Evolutionary conservation across 352 stramenopile species (phyloP).

Genomic region (Phytophthora sansomeana): DNA sequence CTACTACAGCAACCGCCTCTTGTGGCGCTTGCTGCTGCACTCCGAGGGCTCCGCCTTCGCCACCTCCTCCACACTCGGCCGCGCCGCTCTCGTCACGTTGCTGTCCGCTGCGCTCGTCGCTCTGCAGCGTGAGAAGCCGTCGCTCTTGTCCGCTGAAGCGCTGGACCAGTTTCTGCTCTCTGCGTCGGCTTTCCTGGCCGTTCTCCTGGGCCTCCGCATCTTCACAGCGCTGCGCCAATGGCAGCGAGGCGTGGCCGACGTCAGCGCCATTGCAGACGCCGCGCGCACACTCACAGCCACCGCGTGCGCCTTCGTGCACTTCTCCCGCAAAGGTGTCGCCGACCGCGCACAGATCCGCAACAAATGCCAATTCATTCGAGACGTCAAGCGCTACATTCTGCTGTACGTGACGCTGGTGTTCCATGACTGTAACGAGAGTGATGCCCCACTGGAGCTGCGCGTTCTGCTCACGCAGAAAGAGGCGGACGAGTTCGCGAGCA

Average conservation of each 20-base stretch:
- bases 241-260: conserved; percentile 50
- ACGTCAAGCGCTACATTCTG: conserved; percentile 69
- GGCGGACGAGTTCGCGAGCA: conserved; percentile 44
- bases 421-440: conserved; percentile 59
- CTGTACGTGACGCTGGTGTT: conserved; percentile 65
- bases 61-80: conserved; percentile 34
- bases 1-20: conserved; percentile 54
- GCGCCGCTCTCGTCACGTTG: conserved; percentile 27
- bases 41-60: conserved; percentile 44
- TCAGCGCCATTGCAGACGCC: conserved; percentile 49
- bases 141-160: conserved; percentile 27
- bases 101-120: conserved; percentile 34
- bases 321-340: conserved; percentile 45
- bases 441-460: conserved; percentile 49
- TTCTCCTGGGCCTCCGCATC: conserved; percentile 54
- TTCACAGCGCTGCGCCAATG: conserved; percentile 55
- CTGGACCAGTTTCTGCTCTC: conserved; percentile 48
- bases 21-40: conserved; percentile 50
- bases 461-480: conserved; percentile 57
- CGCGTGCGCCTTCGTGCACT: conserved; percentile 56
- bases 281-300: conserved; percentile 49
- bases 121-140: conserved; percentile 33
- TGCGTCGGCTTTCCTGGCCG: conserved; percentile 44
- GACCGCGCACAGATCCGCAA: conserved; percentile 44
- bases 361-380: conserved; percentile 63